Conservation (phyloP, 192 early-diverging fungal genomes). For the Jimgerdemannia flammicorona region DNA sequence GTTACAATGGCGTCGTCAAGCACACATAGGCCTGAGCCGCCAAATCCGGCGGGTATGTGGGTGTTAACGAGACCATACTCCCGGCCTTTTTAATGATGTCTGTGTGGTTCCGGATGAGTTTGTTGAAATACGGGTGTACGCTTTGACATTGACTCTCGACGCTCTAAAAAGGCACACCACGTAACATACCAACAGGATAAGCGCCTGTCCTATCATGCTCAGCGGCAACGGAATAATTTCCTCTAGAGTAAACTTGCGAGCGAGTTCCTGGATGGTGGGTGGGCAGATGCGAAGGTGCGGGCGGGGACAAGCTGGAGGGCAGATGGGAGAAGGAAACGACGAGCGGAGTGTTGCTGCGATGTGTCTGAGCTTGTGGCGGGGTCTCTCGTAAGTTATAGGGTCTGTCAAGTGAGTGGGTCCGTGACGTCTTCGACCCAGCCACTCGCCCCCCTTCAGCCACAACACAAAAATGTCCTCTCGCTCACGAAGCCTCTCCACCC, state of each 20-base stretch:
- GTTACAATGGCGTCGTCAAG: constrained; percentile 83
- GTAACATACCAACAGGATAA: constrained; percentile 70
- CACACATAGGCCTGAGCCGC: constrained; percentile 85
- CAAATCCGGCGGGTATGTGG: constrained; percentile 81
- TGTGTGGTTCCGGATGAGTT: constrained; percentile 1
- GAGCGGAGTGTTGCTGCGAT: neutral
- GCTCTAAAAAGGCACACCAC: constrained; percentile 2
- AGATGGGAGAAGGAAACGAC: neutral
- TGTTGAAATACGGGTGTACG: neutral
- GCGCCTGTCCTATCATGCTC: constrained; percentile 94
- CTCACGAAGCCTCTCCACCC: neutral
- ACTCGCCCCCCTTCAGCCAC: neutral
- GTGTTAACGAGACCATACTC: constrained; percentile 91
- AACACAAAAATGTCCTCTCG: neutral
- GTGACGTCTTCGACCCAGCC: no score
- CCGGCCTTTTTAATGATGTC: constrained; percentile 84
- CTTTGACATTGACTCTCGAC: neutral
- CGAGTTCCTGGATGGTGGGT: constrained; percentile 70
- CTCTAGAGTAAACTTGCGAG: constrained; percentile 84
- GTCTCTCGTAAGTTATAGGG: neutral
- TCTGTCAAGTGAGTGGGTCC: no score
- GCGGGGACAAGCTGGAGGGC: neutral
- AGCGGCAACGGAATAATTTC: constrained; percentile 86
- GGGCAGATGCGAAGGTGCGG: constrained; percentile 5
- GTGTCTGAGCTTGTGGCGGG: neutral